Evolutionary conservation across 208 protist genomes (phyloP).

Genomic region (Acanthamoeba lenticulata): DNA sequence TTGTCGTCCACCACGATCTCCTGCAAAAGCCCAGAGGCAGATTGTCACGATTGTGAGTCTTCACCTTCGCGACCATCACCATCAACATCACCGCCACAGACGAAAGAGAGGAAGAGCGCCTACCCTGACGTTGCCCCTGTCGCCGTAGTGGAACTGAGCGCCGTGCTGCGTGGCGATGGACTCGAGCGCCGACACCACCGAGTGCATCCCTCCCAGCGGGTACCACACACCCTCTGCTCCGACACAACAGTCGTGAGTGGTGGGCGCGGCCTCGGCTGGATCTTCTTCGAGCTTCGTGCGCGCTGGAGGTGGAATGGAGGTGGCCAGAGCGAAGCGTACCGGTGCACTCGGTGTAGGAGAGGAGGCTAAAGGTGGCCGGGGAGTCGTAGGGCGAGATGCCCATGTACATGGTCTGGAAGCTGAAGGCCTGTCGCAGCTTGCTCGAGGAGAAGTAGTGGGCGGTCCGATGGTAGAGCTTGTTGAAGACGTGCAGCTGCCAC

Average conservation of each 20-base stretch:
- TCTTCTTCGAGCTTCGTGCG: too few species aligned
- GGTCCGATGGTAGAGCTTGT: constrained; percentile 54
- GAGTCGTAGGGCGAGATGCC: constrained; percentile 46
- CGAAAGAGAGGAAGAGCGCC: too few species aligned
- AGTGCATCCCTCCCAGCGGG: constrained; percentile 50
- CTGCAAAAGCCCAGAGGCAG: too few species aligned
- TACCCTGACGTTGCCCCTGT: not conserved
- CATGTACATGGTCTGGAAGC: constrained; percentile 67
- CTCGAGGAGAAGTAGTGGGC: constrained; percentile 55
- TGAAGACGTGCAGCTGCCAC: not conserved
- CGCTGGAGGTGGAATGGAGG: not conserved
- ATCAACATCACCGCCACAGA: not conserved
- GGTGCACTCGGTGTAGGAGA: constrained; percentile 61
- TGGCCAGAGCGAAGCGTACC: too few species aligned
- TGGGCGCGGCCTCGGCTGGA: too few species aligned
- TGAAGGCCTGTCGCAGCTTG: constrained; percentile 61
- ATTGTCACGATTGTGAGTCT: too few species aligned
- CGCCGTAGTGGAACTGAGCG: constrained; percentile 11
- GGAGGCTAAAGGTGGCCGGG: constrained; percentile 55
- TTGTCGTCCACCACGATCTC: not conserved
- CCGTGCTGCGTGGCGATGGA: constrained; percentile 49
- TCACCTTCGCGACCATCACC: not conserved
- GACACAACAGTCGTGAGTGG: not conserved
- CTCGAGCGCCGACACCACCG: constrained; percentile 40
- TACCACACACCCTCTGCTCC: constrained; percentile 63